Evolutionary conservation across 2,329 filamentous ascomycete genomes (phyloP), one percentile per base, ranked within the genome.

Genomic region (Dendrostoma leiphaemia): DNA sequence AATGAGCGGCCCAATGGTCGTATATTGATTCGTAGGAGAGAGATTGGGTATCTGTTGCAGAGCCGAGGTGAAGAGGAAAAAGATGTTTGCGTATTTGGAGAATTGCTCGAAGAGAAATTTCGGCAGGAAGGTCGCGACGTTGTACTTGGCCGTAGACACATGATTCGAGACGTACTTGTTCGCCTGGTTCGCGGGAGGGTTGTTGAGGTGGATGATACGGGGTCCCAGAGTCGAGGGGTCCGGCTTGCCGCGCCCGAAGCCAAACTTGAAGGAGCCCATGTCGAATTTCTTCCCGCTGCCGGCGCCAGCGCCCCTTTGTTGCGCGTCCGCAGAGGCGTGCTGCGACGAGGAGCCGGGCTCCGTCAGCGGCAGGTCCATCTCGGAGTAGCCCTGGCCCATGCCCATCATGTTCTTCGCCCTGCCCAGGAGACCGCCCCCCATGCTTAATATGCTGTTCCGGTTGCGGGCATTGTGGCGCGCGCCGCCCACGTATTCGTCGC

Each of bases 21-120:
- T 99, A 68, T 92, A 99, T 71, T 81, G 83, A 74, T 97, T 97
- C 9, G 94, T 99, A 7, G 95, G 94, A 31, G 92, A 96, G 58
- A 99, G 87, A 61, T 89, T 87, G 21, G 94, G 94, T 58, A 99
- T 96, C 71, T 99, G 94, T 75, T 99, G 94, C 43, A 99, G 76
- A 37, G 84, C 86, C 15, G 94, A 92, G 34, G 94, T 99, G 72
- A 99, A 97, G 69, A 99, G 83, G 88, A 99, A 99, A 79, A 99
- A 99, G 67, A 99, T 74, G 74, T 99, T 99, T 77, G 94, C 94
- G 72, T 97, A 96, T 78, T 97, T 99, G 58, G 92, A 97, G 74
- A 99, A 99, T 70, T 99, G 94, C 71, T 99, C 94, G 70, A 93
- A 91, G 53, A 99, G 79, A 73, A 99, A 99, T 72, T 99, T 99